phyloP scores from a whole-genome alignment of 1,139 yeast genomes.

The Ashbya aceris region DNA sequence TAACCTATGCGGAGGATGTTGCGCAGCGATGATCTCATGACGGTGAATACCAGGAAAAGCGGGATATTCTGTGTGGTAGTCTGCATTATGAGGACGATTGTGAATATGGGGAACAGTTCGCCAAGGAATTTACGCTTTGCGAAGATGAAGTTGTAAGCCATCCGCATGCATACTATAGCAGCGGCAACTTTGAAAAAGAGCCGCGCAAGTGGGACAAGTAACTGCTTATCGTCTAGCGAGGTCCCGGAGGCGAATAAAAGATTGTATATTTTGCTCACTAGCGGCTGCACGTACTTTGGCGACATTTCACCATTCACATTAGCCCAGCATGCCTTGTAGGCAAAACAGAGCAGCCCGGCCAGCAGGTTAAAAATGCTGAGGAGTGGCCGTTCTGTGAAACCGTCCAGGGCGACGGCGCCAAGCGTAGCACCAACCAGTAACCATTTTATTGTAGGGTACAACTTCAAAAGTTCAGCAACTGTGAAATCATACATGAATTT shows the following conservation, averaged over 20 bases:
- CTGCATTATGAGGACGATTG: constrained; percentile 59
- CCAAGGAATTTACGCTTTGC: constrained; percentile 36
- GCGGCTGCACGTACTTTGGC: constrained; percentile 11
- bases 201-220: constrained; percentile 28
- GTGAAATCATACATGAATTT: constrained; percentile 49
- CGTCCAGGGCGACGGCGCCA: constrained; percentile 18
- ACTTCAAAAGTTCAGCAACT: constrained; percentile 31
- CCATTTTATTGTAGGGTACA: constrained; percentile 40
- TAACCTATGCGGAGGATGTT: constrained; percentile 17
- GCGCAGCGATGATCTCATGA: constrained; percentile 8
- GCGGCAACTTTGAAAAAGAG: constrained; percentile 24
- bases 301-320: constrained; percentile 36
- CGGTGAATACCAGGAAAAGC: constrained; percentile 46
- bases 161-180: constrained; percentile 14
- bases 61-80: constrained; percentile 64
- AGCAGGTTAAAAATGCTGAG: constrained; percentile 37
- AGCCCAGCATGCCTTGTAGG: constrained; percentile 52
- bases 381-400: constrained; percentile 22
- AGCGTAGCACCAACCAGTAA: constrained; percentile 37
- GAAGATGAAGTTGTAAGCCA: constrained; percentile 21
- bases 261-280: constrained; percentile 9
- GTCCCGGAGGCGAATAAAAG: not conserved
- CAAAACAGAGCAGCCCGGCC: constrained; percentile 36
- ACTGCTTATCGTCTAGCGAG: not conserved
- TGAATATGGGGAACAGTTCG: constrained; percentile 18